Percentiles rank a stretch among this genome's conserved stretches.
Conservation (phyloP, 768 basidiomycete species). For the Macrolepiota dolichaula region DNA sequence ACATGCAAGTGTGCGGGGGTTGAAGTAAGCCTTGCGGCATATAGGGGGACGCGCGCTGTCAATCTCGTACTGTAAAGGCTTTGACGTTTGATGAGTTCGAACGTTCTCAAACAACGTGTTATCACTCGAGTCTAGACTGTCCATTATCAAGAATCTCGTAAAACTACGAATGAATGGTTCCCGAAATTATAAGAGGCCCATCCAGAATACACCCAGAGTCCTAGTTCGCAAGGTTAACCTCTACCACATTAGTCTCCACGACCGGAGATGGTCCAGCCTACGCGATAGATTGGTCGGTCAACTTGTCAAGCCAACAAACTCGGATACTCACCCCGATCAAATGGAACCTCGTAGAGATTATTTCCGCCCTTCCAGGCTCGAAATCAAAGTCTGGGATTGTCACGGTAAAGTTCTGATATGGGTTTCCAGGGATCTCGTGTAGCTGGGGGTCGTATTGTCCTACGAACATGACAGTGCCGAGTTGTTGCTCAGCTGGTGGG, state of each 20-base stretch:
- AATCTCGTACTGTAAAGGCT: too few relatives aligned
- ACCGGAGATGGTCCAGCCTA: constrained; percentile 26
- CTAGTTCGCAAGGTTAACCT: neutral
- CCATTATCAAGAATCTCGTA: too few relatives aligned
- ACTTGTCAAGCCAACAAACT: neutral
- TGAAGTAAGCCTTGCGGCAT: too few relatives aligned
- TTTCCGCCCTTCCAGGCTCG: neutral
- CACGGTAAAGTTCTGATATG: constrained; percentile 27
- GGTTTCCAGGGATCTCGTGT: constrained; percentile 14
- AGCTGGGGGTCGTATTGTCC: constrained; percentile 27
- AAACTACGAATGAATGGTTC: too few relatives aligned
- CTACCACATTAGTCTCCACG: constrained; percentile 26
- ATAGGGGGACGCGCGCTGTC: too few relatives aligned
- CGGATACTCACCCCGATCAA: constrained; percentile 22
- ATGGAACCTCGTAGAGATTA: constrained; percentile 17
- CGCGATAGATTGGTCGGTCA: neutral
- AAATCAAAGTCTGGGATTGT: neutral
- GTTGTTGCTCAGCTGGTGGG: constrained; percentile 19
- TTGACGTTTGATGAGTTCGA: too few relatives aligned
- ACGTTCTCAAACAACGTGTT: too few relatives aligned
- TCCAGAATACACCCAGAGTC: constrained; percentile 3
- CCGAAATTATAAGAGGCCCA: neutral
- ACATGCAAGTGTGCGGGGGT: too few relatives aligned
- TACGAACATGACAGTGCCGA: constrained; percentile 31
- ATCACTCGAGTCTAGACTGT: too few relatives aligned